These are phyloP conservation scores for Talaromyces amestolkiae DNA, from an alignment of 2,329 filamentous ascomycete species.

Conservation along the genomic window DNA sequence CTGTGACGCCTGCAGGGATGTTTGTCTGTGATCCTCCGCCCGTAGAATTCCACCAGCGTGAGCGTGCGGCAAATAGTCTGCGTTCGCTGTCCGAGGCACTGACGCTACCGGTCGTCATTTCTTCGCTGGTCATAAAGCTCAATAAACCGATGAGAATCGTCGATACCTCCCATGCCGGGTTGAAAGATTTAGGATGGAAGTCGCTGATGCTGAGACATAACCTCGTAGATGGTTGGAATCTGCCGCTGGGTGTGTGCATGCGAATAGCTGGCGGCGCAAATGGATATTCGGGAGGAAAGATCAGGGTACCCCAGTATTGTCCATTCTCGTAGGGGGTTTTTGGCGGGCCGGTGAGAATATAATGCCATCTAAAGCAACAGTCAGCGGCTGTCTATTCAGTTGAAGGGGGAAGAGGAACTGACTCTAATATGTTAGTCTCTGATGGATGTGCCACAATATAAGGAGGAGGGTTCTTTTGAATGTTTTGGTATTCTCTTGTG, in stretches of 20 bases:
- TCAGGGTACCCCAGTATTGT: conserved; percentile 96
- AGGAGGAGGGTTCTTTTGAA: conserved; percentile 74
- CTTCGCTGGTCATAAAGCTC: conserved; percentile 97
- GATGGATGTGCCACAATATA: conserved; percentile 88
- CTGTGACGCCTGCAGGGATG: conserved; percentile 50
- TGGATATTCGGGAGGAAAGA: conserved; percentile 94
- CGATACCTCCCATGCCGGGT: conserved; percentile 96
- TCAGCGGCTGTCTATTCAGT: background rate
- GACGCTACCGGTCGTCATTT: conserved; percentile 95
- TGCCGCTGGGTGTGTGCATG: conserved; percentile 96
- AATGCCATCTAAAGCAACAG: conserved; percentile 70
- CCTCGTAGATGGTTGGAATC: conserved; percentile 88
- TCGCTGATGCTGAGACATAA: conserved; percentile 95
- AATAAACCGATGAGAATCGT: conserved; percentile 93
- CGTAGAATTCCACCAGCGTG: conserved; percentile 95
- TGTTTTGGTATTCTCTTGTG: conserved; percentile 63
- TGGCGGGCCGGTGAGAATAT: conserved; percentile 90
- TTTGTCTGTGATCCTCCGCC: conserved; percentile 71
- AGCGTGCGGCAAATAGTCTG: conserved; percentile 70
- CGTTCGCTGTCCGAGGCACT: conserved; percentile 74
- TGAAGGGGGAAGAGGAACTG: conserved; percentile 30
- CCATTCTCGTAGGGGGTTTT: conserved; percentile 90
- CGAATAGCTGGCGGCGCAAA: conserved; percentile 96
- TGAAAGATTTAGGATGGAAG: conserved; percentile 97
- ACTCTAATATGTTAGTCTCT: conserved; percentile 89